Evolutionary conservation across 805 yeast species (phyloP), one percentile per base, ranked within the genome.

Genomic region (Candida incommunis): DNA sequence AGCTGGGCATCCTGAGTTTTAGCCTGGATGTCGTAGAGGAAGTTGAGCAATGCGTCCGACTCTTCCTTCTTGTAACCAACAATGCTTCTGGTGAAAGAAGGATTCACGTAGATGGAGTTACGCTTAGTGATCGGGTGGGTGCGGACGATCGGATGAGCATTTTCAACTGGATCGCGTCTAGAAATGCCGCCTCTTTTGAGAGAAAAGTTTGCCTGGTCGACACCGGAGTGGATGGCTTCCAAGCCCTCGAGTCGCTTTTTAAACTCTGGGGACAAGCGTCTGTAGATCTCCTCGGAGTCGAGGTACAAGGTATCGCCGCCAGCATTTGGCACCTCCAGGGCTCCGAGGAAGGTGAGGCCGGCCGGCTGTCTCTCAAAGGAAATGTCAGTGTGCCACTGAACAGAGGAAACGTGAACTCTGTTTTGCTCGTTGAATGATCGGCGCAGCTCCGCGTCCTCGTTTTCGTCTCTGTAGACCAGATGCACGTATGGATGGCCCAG

Each of bases 251-350:
- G 60, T 50, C 78, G 64, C 54, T 74, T 63, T 57, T 77, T 70
- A 65, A 81, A 72, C 23, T 66, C 71, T 22, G 82, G 82, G 1
- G 88, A 80, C 44, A 82, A 68, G 54, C 88, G 66, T 47, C 78
- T 73, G 61, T 78, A 82, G 9, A 85, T 86, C 59, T 80, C 86
- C 31, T 69, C 67, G 23, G 77, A 69, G 56, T 80, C 84, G 16
- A 83, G 73, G 57, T 80, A 82, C 41, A 80, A 64, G n/a, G 85
- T 82, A 59, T 82, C 92, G 49, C 92, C 92, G 45, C 90, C 87
- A 35, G 76, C 60, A 22, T 71, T 75, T 23, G 77, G 76, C 24
- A 67, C 67, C 43, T 80, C 83, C 37, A 81, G 63, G 45, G 78
- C 74, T 3, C 75, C 68, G 56, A 82, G 78, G 48, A 79, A 71